These are phyloP conservation scores for Tolypocladium cylindrosporum DNA, from an alignment of 2,329 filamentous ascomycete species.

Conservation along the genomic window DNA sequence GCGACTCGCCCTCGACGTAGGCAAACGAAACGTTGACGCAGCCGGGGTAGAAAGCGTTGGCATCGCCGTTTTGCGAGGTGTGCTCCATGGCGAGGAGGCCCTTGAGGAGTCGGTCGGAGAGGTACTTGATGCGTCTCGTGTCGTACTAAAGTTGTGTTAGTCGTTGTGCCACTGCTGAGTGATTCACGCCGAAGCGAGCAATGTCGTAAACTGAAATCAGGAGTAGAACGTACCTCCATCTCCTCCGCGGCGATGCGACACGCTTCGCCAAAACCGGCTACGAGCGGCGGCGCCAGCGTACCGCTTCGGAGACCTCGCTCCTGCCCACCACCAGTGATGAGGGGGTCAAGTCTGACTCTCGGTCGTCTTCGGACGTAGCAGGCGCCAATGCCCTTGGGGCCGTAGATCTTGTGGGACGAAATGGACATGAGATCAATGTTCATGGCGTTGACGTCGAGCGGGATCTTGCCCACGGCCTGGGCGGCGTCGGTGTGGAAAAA, in stretches of 20 bases:
- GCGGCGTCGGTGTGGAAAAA: constrained; percentile 98
- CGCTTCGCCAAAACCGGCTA: constrained; percentile 91
- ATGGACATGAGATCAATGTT: constrained; percentile 99
- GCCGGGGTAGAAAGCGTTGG: constrained; percentile 77
- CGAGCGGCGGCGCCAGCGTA: constrained; percentile 78
- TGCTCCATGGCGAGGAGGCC: constrained; percentile 86
- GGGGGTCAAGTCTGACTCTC: constrained; percentile 85
- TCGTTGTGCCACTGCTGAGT: background rate
- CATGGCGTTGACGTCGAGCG: constrained; percentile 93
- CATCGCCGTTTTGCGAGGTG: constrained; percentile 81
- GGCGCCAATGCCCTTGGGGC: constrained; percentile 91
- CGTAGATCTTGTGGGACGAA: constrained; percentile 97
- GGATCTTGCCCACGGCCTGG: constrained; percentile 97
- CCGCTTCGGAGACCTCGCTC: constrained; percentile 92
- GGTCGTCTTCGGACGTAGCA: constrained; percentile 92
- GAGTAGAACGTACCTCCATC: constrained; percentile 65
- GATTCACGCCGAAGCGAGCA: constrained; percentile 3
- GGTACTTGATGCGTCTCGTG: constrained; percentile 66
- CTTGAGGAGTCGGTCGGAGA: constrained; percentile 75
- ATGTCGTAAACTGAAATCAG: constrained; percentile 32
- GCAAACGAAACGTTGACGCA: constrained; percentile 98
- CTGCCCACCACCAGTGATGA: constrained; percentile 94
- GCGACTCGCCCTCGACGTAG: constrained; percentile 94
- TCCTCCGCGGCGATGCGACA: constrained; percentile 87
- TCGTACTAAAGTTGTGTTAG: constrained; percentile 63